Evolutionary conservation across 1,139 yeast genomes (phyloP).

Genomic region (Casaregolazyma lundiana): DNA sequence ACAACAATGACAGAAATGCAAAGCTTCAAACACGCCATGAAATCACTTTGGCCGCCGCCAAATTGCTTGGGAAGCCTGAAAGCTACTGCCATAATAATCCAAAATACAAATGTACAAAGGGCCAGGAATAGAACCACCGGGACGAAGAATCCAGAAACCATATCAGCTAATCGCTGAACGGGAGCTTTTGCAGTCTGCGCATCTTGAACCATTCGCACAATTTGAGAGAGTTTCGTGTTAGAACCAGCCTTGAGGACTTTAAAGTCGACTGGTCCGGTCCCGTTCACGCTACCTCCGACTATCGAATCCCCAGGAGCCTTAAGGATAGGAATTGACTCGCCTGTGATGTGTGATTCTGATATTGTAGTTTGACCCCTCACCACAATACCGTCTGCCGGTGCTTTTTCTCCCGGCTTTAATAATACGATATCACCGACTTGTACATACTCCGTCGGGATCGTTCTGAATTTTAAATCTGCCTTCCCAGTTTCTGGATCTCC

Average conservation of each 20-base stretch:
- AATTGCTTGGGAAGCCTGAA: slow-evolving; percentile 54
- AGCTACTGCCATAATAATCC: slow-evolving; percentile 51
- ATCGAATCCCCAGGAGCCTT: slow-evolving; percentile 60
- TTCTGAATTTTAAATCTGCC: slow-evolving; percentile 28
- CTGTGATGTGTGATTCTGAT: slow-evolving; percentile 86
- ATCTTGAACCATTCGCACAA: slow-evolving; percentile 77
- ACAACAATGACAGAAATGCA: slow-evolving; percentile 94
- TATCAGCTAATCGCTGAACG: slow-evolving; percentile 83
- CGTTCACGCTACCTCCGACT: slow-evolving; percentile 89
- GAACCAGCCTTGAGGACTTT: slow-evolving; percentile 68
- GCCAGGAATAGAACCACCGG: slow-evolving; percentile 66
- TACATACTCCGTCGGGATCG: slow-evolving; percentile 65
- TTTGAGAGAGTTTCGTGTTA: slow-evolving; percentile 81
- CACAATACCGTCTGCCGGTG: slow-evolving; percentile 89
- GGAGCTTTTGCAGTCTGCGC: slow-evolving; percentile 91
- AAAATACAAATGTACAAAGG: slow-evolving; percentile 57
- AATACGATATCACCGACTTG: slow-evolving; percentile 75
- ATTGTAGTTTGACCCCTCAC: slow-evolving; percentile 74
- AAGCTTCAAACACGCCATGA: slow-evolving; percentile 66
- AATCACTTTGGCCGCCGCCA: slow-evolving; percentile 49
- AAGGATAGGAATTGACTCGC: slow-evolving; percentile 74
- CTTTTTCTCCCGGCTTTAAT: slow-evolving; percentile 77
- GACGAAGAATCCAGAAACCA: slow-evolving; percentile 80
- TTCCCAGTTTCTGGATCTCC: slow-evolving; percentile 4
- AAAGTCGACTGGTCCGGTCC: slow-evolving; percentile 67